Evolutionary conservation across 1,284 basidiomycete genomes (phyloP).

Genomic region (Rhodofomes roseus): DNA sequence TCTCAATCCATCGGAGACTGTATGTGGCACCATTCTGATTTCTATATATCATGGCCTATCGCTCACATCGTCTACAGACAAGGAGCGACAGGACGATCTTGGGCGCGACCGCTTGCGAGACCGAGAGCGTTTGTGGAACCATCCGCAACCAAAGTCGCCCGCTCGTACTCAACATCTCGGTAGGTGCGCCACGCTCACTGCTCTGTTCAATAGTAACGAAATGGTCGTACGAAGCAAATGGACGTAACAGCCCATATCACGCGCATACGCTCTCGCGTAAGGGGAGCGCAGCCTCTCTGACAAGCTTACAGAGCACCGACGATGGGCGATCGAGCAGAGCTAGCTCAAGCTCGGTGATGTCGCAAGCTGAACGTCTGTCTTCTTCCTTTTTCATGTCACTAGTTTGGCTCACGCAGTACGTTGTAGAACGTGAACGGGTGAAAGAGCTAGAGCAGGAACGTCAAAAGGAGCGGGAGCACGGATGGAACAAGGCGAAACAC

Average conservation of each 20-base stretch:
- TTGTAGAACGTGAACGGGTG: conserved; percentile 41
- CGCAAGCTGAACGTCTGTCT: conserved; percentile 43
- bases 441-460: conserved; percentile 39
- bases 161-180: not conserved
- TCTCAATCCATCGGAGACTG: conserved; percentile 18
- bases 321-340: conserved; percentile 37
- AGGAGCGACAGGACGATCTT: conserved; percentile 13
- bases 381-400: conserved; percentile 1
- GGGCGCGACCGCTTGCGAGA: conserved; percentile 16
- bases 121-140: conserved; percentile 23
- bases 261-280: conserved; percentile 24
- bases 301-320: conserved; percentile 25
- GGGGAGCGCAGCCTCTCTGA: conserved; percentile 34
- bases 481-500: conserved; percentile 50
- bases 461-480: conserved; percentile 43
- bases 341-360: conserved; percentile 44
- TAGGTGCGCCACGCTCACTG: conserved; percentile 3
- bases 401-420: not conserved
- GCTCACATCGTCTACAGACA: conserved; percentile 6
- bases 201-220: not conserved
- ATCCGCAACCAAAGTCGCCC: conserved; percentile 17
- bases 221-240: not conserved
- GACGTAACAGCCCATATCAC: conserved; percentile 13
- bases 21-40: conserved; percentile 5
- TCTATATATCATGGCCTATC: not conserved